Conservation (phyloP, 495 filamentous ascomycete genomes). For the Lophiostoma macrostomum region DNA sequence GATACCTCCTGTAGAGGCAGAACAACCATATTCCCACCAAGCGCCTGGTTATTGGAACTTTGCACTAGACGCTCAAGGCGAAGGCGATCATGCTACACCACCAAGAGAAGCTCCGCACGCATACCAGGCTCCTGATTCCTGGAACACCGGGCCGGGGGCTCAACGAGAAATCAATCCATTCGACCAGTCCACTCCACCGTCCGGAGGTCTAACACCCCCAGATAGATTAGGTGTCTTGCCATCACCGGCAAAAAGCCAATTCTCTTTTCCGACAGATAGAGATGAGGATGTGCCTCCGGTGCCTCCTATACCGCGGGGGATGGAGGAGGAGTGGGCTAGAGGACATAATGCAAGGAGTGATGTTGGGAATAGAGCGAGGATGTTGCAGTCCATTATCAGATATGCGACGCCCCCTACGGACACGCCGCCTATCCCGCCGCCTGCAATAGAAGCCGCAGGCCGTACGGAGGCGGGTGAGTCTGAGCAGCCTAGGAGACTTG, state of each 20-base stretch:
- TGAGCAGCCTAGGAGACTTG: no score
- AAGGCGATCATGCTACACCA: conserved; percentile 16
- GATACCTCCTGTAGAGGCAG: conserved; percentile 21
- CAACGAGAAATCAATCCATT: no score
- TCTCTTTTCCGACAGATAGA: conserved; percentile 20
- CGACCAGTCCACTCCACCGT: no score
- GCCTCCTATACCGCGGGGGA: conserved; percentile 21
- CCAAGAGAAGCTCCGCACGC: no score
- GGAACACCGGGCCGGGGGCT: no score
- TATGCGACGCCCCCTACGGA: conserved; percentile 17
- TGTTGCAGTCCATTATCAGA: conserved; percentile 28
- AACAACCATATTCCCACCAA: conserved; percentile 28
- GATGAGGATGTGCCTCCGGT: conserved; percentile 28
- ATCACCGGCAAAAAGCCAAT: conserved; percentile 30
- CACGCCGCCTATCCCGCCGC: not conserved
- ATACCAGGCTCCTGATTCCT: no score
- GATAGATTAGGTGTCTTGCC: conserved; percentile 30
- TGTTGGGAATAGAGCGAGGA: conserved; percentile 8
- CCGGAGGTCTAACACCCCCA: conserved; percentile 30
- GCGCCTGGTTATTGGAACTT: conserved; percentile 32
- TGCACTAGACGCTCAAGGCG: not conserved
- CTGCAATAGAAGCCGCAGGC: not conserved
- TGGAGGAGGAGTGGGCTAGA: conserved; percentile 8
- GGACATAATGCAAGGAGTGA: conserved; percentile 4
- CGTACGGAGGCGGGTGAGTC: not conserved